Evolutionary conservation across 331 rosid species (phyloP).

Genomic region (Pyrus hybrid): DNA sequence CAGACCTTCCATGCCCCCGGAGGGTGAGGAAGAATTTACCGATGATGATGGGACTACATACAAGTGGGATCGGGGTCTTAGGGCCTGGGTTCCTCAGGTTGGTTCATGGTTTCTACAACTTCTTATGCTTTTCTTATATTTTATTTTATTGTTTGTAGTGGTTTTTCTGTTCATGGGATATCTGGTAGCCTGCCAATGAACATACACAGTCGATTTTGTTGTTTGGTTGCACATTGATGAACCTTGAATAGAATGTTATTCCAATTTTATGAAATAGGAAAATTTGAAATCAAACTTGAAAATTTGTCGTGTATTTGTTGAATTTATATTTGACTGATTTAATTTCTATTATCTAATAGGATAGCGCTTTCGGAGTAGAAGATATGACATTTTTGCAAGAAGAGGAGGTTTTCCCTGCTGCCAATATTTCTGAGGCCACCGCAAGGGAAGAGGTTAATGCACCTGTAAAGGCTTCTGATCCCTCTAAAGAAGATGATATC

Average conservation of each 20-base stretch:
- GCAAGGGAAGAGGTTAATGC: slow-evolving; percentile 35
- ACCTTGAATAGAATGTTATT: too few relatives aligned
- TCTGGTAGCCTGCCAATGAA: too few relatives aligned
- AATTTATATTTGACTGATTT: slow-evolving; percentile 12
- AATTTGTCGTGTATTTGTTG: neutral
- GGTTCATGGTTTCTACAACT: slow-evolving; percentile 10
- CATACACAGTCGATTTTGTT: too few relatives aligned
- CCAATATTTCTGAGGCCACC: slow-evolving; percentile 33
- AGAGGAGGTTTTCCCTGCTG: slow-evolving; percentile 65
- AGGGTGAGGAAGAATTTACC: slow-evolving; percentile 89
- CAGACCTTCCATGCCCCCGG: slow-evolving; percentile 86
- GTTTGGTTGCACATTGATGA: too few relatives aligned
- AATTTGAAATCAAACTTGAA: too few relatives aligned
- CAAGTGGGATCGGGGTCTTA: slow-evolving; percentile 70
- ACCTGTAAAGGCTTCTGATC: slow-evolving; percentile 20
- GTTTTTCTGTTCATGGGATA: neutral
- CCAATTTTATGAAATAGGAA: too few relatives aligned
- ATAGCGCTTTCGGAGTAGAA: slow-evolving; percentile 34
- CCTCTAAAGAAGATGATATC: slow-evolving; percentile 33
- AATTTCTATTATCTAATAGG: slow-evolving; percentile 46
- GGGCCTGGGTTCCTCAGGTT: slow-evolving; percentile 96
- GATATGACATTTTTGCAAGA: slow-evolving; percentile 84
- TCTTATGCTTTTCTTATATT: neutral
- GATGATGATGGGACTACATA: slow-evolving; percentile 93
- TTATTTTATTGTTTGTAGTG: neutral